A percentile compares a stretch with the other conserved stretches of the same genome.
These are phyloP conservation scores for Tylopilus sp. DNA, from an alignment of 768 basidiomycete genomes.

Conservation along the genomic window DNA sequence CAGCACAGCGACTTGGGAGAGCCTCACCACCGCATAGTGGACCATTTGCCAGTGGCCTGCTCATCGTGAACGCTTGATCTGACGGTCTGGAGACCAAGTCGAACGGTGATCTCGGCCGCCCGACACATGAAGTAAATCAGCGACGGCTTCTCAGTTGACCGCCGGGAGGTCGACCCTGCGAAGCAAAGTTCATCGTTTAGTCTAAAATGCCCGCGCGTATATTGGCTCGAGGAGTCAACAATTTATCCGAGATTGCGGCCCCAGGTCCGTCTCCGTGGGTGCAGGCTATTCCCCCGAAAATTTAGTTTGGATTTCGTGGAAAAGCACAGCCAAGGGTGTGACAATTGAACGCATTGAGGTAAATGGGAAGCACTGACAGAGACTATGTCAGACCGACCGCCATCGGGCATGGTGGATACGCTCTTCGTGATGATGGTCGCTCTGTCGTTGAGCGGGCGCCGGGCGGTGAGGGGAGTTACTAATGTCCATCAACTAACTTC, in stretches of 20 bases:
- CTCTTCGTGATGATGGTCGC: too few species aligned
- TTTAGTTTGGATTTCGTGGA: background rate
- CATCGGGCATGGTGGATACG: background rate
- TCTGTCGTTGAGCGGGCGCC: too few species aligned
- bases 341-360: background rate
- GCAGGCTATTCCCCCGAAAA: background rate
- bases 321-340: background rate
- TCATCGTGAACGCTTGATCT: background rate
- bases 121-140: background rate
- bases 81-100: background rate
- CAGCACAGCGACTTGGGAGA: background rate
- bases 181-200: background rate
- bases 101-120: background rate
- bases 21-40: background rate
- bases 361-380: background rate
- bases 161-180: slow-evolving; percentile 1
- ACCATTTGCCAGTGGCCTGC: background rate
- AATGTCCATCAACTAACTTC: background rate
- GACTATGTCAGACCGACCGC: background rate
- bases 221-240: slow-evolving; percentile 14
- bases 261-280: background rate
- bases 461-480: too few species aligned
- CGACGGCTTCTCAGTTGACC: background rate
- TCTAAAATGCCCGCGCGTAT: background rate
- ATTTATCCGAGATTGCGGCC: slow-evolving; percentile 9